These are phyloP conservation scores for Athelia sp. DNA, from an alignment of 1,284 basidiomycete genomes.

Conservation along the genomic window DNA sequence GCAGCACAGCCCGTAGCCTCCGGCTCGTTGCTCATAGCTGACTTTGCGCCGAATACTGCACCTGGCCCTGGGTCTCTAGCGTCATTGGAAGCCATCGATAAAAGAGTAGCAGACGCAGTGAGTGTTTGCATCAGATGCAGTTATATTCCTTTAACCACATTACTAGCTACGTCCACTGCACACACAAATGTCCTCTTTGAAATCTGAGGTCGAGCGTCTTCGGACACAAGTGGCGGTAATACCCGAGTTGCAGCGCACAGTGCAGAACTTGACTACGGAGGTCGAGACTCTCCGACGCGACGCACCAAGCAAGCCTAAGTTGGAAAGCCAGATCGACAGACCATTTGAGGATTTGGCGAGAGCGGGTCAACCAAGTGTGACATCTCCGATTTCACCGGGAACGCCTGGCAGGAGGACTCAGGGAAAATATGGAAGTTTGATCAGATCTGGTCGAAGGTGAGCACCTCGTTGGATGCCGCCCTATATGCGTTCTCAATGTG, in stretches of 20 bases:
- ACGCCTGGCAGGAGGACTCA: neutral
- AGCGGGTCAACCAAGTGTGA: too few species aligned
- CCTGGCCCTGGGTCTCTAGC: constrained; percentile 8
- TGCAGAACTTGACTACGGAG: constrained; percentile 35
- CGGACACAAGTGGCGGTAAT: constrained; percentile 29
- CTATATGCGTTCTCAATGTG: neutral
- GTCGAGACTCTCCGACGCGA: constrained; percentile 29
- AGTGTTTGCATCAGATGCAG: constrained; percentile 13
- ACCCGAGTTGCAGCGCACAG: constrained; percentile 27
- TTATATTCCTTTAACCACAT: constrained; percentile 2
- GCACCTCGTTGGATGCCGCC: neutral
- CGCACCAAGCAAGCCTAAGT: too few species aligned
- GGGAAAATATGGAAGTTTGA: neutral
- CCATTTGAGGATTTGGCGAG: too few species aligned
- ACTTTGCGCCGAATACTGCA: constrained; percentile 1
- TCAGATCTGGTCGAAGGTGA: neutral
- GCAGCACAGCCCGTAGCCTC: neutral
- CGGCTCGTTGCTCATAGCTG: neutral
- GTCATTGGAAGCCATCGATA: constrained; percentile 21
- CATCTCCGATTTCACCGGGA: neutral
- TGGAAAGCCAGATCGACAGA: too few species aligned
- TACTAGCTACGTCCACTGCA: constrained; percentile 50
- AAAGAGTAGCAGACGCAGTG: constrained; percentile 37
- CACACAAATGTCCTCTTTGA: constrained; percentile 39
- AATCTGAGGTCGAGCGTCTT: constrained; percentile 32